These are phyloP conservation scores for Musa schizocarpa DNA, from an alignment of 176 grass and related monocot species.

Conservation along the genomic window DNA sequence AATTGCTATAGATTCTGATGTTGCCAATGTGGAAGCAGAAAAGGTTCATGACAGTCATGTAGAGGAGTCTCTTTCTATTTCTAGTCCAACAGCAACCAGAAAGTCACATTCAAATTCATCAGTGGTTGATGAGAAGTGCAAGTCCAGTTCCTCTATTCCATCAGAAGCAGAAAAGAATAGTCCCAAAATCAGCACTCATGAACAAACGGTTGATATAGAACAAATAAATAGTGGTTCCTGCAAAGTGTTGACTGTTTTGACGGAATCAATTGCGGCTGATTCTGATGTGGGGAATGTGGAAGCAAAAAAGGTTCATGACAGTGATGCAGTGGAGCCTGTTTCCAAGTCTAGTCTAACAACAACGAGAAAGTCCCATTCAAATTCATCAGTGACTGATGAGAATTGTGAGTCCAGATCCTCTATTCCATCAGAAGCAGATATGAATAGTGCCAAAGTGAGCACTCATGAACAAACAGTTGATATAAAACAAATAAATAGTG, in stretches of 20 bases:
- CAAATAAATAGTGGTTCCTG: background rate
- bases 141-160: constrained; percentile 8
- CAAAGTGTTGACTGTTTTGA: no score
- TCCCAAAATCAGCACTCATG: background rate
- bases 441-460: background rate
- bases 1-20: constrained; percentile 13
- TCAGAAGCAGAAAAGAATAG: constrained; percentile 23
- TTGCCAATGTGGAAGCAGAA: constrained; percentile 29
- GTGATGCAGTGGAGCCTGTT: constrained; percentile 28
- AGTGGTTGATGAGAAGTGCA: background rate
- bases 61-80: constrained; percentile 40
- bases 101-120: constrained; percentile 27
- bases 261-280: background rate
- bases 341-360: constrained; percentile 38
- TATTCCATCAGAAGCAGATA: constrained; percentile 26
- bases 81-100: constrained; percentile 21
- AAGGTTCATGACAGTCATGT: constrained; percentile 21
- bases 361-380: constrained; percentile 15
- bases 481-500: background rate
- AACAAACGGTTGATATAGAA: background rate
- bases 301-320: constrained; percentile 19
- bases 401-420: background rate
- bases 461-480: background rate
- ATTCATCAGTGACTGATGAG: constrained; percentile 16
- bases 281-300: constrained; percentile 28